Evolutionary conservation across 2,329 filamentous ascomycete genomes (phyloP).

Genomic region (Basipetospora chlamydospora): DNA sequence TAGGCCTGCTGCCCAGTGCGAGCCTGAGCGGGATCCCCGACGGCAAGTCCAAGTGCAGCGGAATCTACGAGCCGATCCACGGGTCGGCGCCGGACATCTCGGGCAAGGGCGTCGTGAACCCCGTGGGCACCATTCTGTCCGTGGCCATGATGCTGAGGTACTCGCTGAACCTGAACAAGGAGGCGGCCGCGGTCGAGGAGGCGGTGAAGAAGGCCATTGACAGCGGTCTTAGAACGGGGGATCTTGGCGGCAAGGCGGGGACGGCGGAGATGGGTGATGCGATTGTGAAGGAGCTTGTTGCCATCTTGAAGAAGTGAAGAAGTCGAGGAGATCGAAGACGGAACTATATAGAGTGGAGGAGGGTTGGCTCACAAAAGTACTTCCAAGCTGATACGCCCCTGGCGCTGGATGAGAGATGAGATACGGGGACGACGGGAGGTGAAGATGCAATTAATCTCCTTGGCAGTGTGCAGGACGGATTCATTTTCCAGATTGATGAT

Average conservation of each 20-base stretch:
- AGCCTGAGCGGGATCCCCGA: conserved; percentile 78
- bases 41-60: conserved; percentile 71
- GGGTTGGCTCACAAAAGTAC: too few species aligned
- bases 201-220: conserved; percentile 73
- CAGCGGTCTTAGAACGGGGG: conserved; percentile 61
- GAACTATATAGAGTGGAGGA: too few species aligned
- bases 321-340: too few species aligned
- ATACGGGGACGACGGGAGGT: too few species aligned
- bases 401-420: too few species aligned
- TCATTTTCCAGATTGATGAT: too few species aligned
- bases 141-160: conserved; percentile 94
- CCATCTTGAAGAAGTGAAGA: conserved; percentile 42
- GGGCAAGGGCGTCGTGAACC: conserved; percentile 70
- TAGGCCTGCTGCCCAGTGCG: conserved; percentile 78
- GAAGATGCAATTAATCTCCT: too few species aligned
- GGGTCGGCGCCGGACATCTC: conserved; percentile 87
- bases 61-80: conserved; percentile 96
- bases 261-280: conserved; percentile 70
- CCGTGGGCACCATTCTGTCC: conserved; percentile 80
- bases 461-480: too few species aligned
- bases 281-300: conserved; percentile 55
- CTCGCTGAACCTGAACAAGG: conserved; percentile 63
- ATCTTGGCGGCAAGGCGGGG: conserved; percentile 64
- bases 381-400: too few species aligned
- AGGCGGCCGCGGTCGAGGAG: conserved; percentile 66